phyloP scores from a whole-genome alignment of 495 filamentous ascomycete genomes.

The Penicillium desertorum region DNA sequence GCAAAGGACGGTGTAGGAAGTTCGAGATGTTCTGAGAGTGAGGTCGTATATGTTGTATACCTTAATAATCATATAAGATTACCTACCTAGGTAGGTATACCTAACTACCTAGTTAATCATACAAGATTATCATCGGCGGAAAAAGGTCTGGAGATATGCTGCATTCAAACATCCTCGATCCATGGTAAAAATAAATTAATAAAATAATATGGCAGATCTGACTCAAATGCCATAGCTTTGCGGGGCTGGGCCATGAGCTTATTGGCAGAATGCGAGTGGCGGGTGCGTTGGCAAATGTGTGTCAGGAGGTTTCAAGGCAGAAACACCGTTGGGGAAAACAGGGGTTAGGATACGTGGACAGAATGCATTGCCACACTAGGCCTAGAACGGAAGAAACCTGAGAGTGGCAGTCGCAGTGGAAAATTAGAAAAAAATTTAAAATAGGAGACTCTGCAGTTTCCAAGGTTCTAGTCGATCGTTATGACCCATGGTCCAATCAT shows the following conservation, averaged over 20 bases:
- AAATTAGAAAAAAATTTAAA: neutral
- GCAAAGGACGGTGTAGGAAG: conserved; percentile 7
- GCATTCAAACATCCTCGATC: neutral
- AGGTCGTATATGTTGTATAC: no score
- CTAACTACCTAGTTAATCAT: no score
- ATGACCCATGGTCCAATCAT: conserved; percentile 9
- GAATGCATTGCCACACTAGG: conserved; percentile 11
- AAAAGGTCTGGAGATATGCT: neutral
- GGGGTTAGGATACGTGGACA: conserved; percentile 11
- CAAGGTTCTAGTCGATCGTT: conserved; percentile 5
- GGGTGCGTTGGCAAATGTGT: conserved; percentile 13
- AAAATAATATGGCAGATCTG: neutral
- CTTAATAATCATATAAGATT: neutral
- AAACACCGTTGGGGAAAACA: conserved; percentile 5
- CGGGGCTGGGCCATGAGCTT: conserved; percentile 3
- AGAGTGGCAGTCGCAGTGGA: no score
- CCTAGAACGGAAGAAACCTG: neutral
- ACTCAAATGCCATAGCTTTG: conserved; percentile 1
- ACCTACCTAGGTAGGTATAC: no score
- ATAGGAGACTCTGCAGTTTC: conserved; percentile 3
- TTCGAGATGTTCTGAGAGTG: no score
- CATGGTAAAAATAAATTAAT: no score
- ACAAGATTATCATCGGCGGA: neutral
- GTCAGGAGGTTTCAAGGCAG: conserved; percentile 14
- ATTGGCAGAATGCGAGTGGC: conserved; percentile 3